Evolutionary conservation across 805 yeast species (phyloP), one percentile per base, ranked within the genome.

Genomic region (Starmerella apis): DNA sequence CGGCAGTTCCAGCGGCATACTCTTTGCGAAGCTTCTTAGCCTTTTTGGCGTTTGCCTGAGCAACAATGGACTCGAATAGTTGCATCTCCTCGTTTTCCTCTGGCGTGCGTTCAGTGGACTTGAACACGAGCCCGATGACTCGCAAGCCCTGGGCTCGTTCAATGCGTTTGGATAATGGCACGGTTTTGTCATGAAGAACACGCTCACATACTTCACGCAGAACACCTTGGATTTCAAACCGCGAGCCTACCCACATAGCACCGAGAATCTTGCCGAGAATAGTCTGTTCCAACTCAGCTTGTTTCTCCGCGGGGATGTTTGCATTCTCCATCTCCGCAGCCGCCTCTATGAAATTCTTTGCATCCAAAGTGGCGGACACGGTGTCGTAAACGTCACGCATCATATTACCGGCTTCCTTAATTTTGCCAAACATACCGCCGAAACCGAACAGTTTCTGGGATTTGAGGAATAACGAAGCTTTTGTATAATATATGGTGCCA

Each of bases 211-310:
- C 87, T 28, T 82, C 88, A 44, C 92, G 77, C 47, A 84, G 63
- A n/a, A 84, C 80, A 25, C 82, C 73, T 52, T 81, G 81, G 48
- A 88, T 80, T 68, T 92, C 99, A 66, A 79, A 81, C 58, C 83
- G 80, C 19, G 95, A 86, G 35, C 94, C 85, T 20, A 85, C 84
- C 99, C 99, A 92, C 18, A 95, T 94, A 1, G 95, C 87, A 7
- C 92, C 90, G 46, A 92, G 73, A 20, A 92, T 77, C 65, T 90
- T 92, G 22, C 98, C 97, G 48, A 86, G 80, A 55, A 90, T 75
- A 50, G 77, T 69, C 46, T 86, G 76, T 61, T 90, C 96, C 68
- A 83, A 77, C 62, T 86, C 92, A 1, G 80, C 86, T 54, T 78
- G 76, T 59, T 77, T 75, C 48, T 76, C 82, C 6, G 78, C 77